These are phyloP conservation scores for Penicillium riverlandense DNA, from an alignment of 495 filamentous ascomycete species.

Conservation along the genomic window DNA sequence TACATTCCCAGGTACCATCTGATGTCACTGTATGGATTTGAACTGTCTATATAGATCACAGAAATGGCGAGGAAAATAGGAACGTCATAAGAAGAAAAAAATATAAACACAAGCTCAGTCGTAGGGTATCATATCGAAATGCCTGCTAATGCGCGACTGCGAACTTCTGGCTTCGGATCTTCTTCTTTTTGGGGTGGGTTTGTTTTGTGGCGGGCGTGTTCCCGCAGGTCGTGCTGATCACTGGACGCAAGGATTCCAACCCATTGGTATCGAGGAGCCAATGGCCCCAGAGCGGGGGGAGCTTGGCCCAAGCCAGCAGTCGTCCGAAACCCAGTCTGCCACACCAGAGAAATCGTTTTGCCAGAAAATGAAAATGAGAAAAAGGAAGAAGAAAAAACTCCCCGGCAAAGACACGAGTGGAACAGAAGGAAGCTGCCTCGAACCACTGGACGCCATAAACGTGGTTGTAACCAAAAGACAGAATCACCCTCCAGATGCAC, in stretches of 20 bases:
- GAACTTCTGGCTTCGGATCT: slow-evolving; percentile 24
- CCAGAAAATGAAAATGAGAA: background rate
- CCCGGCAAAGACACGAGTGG: background rate
- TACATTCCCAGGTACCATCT: too few species aligned
- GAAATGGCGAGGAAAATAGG: slow-evolving; percentile 20
- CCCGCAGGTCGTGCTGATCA: too few species aligned
- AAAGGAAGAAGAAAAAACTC: slow-evolving; percentile 3
- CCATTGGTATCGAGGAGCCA: too few species aligned
- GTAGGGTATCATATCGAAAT: slow-evolving; percentile 47
- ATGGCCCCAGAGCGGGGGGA: too few species aligned
- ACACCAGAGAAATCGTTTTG: background rate
- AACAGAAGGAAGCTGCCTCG: background rate
- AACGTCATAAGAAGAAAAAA: background rate
- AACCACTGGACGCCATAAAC: slow-evolving; percentile 17
- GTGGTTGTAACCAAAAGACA: slow-evolving; percentile 24
- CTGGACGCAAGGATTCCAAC: too few species aligned
- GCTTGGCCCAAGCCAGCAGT: too few species aligned
- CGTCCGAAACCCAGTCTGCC: too few species aligned
- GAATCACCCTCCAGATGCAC: slow-evolving; percentile 25
- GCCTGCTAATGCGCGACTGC: slow-evolving; percentile 43
- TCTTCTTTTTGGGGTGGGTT: slow-evolving; percentile 9
- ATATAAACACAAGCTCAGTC: slow-evolving; percentile 29
- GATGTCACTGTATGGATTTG: too few species aligned
- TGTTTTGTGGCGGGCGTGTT: slow-evolving; percentile 12
- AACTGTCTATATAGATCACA: slow-evolving; percentile 3